Base-by-base conservation (phyloP, 768 basidiomycete species). In the Pulveroboletus frians region DNA sequence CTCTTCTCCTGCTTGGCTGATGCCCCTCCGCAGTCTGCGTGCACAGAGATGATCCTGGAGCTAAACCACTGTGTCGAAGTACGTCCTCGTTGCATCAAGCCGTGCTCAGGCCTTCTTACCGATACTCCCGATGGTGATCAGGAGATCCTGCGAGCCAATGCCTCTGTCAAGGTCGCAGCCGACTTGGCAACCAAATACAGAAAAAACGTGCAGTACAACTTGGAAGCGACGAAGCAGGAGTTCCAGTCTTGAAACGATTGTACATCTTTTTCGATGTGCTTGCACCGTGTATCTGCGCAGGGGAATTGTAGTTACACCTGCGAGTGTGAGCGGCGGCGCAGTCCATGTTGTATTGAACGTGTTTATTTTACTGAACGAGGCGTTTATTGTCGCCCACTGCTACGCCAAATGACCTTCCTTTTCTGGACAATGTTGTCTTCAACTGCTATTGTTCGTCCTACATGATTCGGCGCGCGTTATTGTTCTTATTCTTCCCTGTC, bases 161-260 rank as follows among this genome's bases (percentile, higher is more conserved):
- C 80, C 0, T 80, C 81, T 29, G 81, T 92, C 38, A 84, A 85
- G 61, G 83, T 81, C 34, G 87, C 92, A 0, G 85, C 93, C 3
- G 84, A 92, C 63, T 73, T 97, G 15, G 79, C 88, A 30, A 81
- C 81, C 34, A 92, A 92, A 65, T 96, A 97, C 67, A 77, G 86
- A 54, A 84, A 91, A 70, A 97, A 97, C 69, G 92, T 93, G 45
- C 84, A 88, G 64, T 95, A 92, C 65, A 95, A 94, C 64, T 66
- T 96, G 49, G 85, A 89, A 59, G 85, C 85, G 39, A 86, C 81
- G 41, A 78, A 73, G 53, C 63, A 66, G 11, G 66, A 63, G 49
- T 50, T 39, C 43, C 23, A 52, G 27, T 46, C 55, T 5, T 48
- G 45, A 41, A 17, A 32, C 14, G 31, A 31, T 30, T 43, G 31